Evolutionary conservation across 2,329 filamentous ascomycete genomes (phyloP), one percentile per base, ranked within the genome.

Genomic region (Cercospora beticola): DNA sequence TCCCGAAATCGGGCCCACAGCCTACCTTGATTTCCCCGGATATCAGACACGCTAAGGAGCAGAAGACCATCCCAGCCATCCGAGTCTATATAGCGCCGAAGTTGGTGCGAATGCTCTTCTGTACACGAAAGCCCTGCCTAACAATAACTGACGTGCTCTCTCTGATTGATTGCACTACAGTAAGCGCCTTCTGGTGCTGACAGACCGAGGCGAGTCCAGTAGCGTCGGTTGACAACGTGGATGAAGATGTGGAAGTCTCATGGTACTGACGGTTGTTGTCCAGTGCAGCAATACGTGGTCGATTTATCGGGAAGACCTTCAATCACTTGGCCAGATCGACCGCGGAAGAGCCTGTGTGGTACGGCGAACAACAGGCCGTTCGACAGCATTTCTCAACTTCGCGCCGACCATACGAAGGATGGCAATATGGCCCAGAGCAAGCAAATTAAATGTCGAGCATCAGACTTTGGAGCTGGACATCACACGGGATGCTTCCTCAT

Each of bases 361-460:
- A 23, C 36, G 30, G 30, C 52, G 52, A 56, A 56, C 14, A 28
- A 26, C 21, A 56, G 21, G 21, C 21, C 5, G 5, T 62, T 23
- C 12, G 14, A 36, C 62, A 65, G 52, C 28, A n/a, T 58, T 57
- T 40, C 21, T 30, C 62, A 40, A 26, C 46, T 46, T 43, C 8
- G 57, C 52, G 30, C 57, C 62, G 52, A 65, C 30, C 49, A 65
- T 23, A 57, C 62, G 8, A 58, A 65, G 28, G 18, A 65, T 65
- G 62, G 62, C 62, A 40, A 26, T 21, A 57, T 36, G 43, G 14
- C 12, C 62, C 62, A 58, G 8, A 43, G 9, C 59, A 62, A 62
- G 59, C 59, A 43, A 43, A n/a, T 2, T 18, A 62, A 31, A 62
- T 46, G 59, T 62, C 33, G 33, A 7, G 6, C 62, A 57, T 58